Conservation (phyloP, 345 rosid species). For the Citrus reticulata region DNA sequence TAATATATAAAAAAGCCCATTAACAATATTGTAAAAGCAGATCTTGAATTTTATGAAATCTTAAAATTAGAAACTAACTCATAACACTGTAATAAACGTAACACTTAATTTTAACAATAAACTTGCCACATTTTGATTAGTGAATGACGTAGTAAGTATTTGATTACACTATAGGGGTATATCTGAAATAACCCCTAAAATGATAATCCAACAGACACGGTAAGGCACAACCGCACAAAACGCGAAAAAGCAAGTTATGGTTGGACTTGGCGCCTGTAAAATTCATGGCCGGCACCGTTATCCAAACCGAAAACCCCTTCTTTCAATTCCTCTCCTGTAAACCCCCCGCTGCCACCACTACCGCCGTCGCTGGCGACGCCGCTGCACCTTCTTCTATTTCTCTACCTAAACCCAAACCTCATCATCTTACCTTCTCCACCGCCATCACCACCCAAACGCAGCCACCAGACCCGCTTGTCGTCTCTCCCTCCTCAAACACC, state of each 20-base stretch:
- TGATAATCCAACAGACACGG: neutral
- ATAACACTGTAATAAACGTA: too few species aligned
- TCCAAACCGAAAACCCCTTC: slow-evolving; percentile 27
- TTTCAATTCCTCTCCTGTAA: slow-evolving; percentile 15
- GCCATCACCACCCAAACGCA: slow-evolving; percentile 1
- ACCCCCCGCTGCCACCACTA: neutral
- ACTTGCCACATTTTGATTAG: neutral
- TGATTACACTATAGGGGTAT: neutral
- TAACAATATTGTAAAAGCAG: too few species aligned
- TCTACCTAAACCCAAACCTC: slow-evolving; percentile 18
- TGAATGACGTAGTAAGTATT: neutral
- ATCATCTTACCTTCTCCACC: slow-evolving; percentile 19
- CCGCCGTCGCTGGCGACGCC: neutral
- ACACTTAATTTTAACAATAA: too few species aligned
- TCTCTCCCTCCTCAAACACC: slow-evolving; percentile 2
- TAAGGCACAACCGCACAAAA: neutral
- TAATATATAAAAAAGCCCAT: too few species aligned
- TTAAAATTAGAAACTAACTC: too few species aligned
- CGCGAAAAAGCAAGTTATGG: neutral
- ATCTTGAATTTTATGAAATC: too few species aligned
- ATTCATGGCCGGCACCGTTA: slow-evolving; percentile 15
- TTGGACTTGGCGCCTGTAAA: neutral
- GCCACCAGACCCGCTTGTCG: slow-evolving; percentile 8
- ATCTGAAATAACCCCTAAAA: neutral
- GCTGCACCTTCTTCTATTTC: slow-evolving; percentile 14